Conservation (phyloP, 2,329 filamentous ascomycete genomes). For the Botryotinia calthae region DNA sequence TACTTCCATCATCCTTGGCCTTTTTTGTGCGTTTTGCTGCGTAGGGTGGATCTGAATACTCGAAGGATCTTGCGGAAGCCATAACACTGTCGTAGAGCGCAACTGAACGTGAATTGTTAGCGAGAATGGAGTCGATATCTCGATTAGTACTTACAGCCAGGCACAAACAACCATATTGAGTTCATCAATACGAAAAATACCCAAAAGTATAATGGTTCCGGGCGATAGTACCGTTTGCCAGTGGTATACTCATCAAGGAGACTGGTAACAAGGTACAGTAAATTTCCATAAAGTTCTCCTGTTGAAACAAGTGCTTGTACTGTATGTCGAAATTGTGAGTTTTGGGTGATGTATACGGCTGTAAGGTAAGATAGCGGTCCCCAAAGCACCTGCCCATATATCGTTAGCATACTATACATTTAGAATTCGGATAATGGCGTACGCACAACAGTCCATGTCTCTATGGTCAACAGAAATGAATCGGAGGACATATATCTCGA, state of each 20-base stretch:
- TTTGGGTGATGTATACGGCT: conserved; percentile 46
- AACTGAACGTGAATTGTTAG: conserved; percentile 1
- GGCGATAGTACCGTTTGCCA: conserved; percentile 53
- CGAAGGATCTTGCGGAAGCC: conserved; percentile 31
- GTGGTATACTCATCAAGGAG: conserved; percentile 47
- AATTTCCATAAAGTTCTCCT: conserved; percentile 47
- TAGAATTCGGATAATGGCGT: not conserved
- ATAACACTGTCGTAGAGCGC: conserved; percentile 31
- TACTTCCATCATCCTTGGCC: not conserved
- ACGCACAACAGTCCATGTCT: conserved; percentile 48
- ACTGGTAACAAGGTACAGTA: conserved; percentile 60
- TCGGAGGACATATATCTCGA: conserved; percentile 54
- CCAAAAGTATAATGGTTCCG: conserved; percentile 62
- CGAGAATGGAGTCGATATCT: not conserved
- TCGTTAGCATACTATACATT: conserved; percentile 12
- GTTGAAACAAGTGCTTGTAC: conserved; percentile 45
- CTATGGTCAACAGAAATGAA: conserved; percentile 54
- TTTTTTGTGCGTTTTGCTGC: not conserved
- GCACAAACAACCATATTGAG: conserved; percentile 57
- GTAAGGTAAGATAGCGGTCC: conserved; percentile 56
- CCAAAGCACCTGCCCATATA: conserved; percentile 48
- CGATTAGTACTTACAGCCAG: conserved; percentile 45
- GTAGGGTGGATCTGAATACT: conserved; percentile 1
- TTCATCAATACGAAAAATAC: conserved; percentile 62
- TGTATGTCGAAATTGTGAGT: conserved; percentile 49